A percentile compares a stretch with the other conserved stretches of the same genome.
phyloP scores from a whole-genome alignment of 768 basidiomycete genomes.

The Pleurotus cornucopiae region DNA sequence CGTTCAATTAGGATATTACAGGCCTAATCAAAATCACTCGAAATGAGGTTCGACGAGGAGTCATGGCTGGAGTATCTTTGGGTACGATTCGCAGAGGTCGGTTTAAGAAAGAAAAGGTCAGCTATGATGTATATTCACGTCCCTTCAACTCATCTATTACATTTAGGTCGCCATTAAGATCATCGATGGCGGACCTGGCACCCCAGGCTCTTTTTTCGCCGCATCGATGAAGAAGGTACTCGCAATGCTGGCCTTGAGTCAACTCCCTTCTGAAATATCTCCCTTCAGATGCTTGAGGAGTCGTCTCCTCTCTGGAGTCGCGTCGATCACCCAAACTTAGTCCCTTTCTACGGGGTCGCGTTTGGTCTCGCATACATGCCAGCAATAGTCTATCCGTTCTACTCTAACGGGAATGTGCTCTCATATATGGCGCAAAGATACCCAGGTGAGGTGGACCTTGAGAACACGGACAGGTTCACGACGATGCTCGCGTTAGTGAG shows the following conservation, averaged over 20 bases:
- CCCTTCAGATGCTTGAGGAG: not conserved
- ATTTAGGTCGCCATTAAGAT: not conserved
- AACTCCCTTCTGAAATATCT: not conserved
- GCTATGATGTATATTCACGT: not conserved
- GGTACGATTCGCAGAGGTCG: not conserved
- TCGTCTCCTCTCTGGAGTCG: conserved; percentile 10
- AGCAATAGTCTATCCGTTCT: conserved; percentile 18
- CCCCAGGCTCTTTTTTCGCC: not conserved
- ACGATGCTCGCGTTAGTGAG: too few relatives aligned
- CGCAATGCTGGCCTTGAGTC: not conserved
- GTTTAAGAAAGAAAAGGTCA: not conserved
- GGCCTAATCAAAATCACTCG: not conserved
- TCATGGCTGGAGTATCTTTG: not conserved
- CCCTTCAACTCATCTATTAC: not conserved
- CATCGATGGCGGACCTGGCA: not conserved
- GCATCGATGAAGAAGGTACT: not conserved
- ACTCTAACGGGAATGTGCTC: not conserved
- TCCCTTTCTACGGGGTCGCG: conserved; percentile 10
- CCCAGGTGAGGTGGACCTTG: too few relatives aligned
- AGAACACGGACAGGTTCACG: too few relatives aligned
- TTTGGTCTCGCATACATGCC: too few relatives aligned
- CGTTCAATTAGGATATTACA: not conserved
- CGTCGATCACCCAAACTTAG: conserved; percentile 18
- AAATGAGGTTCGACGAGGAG: not conserved
- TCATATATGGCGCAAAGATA: too few relatives aligned